A percentile compares a stretch with the other conserved stretches of the same genome.
Evolutionary conservation across 768 basidiomycete species (phyloP).

Genomic region (Trametes punicea): DNA sequence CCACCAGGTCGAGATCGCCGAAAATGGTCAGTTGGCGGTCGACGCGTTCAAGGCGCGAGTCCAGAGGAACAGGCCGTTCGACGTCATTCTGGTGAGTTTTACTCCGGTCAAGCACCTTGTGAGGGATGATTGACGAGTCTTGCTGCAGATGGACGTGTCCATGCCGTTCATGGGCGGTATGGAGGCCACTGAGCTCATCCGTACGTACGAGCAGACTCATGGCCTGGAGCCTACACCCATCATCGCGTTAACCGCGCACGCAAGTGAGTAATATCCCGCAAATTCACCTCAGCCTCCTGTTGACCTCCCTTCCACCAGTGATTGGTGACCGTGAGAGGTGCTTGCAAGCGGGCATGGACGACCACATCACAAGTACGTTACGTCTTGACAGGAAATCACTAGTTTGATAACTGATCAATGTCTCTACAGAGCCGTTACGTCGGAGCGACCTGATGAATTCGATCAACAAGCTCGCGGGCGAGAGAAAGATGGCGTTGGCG

Average conservation of each 20-base stretch:
- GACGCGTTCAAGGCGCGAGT: constrained; percentile 86
- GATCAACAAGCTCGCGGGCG: constrained; percentile 75
- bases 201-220: constrained; percentile 75
- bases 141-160: constrained; percentile 87
- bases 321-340: constrained; percentile 82
- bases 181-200: constrained; percentile 93
- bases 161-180: constrained; percentile 99
- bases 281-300: constrained; percentile 1
- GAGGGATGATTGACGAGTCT: neutral
- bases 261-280: constrained; percentile 58
- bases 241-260: constrained; percentile 95
- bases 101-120: neutral
- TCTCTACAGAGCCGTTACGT: constrained; percentile 62
- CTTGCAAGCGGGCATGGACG: constrained; percentile 77
- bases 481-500: constrained; percentile 37
- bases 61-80: constrained; percentile 70
- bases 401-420: constrained; percentile 8
- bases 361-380: constrained; percentile 74
- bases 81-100: constrained; percentile 81
- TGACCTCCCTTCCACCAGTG: constrained; percentile 51
- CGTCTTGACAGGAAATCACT: neutral
- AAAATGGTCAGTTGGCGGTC: constrained; percentile 92
- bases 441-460: constrained; percentile 77
- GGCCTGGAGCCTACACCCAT: constrained; percentile 79
- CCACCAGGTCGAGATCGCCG: constrained; percentile 93